Evolutionary conservation across 192 early-diverging fungal genomes (phyloP).

Genomic region (Dispira simplex): DNA sequence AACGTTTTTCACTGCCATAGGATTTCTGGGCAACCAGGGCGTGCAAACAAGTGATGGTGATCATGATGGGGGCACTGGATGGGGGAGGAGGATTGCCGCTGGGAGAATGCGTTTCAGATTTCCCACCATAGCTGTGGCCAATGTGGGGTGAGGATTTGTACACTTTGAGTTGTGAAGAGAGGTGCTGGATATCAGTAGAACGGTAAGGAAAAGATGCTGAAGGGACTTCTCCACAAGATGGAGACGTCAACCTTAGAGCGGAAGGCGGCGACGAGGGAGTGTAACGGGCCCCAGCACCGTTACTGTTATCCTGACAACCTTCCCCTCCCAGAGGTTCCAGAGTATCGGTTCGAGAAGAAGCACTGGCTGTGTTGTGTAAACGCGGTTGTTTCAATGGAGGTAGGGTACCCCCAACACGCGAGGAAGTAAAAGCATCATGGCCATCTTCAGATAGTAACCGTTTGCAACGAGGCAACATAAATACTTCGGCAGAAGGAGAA

Average conservation of each 20-base stretch:
- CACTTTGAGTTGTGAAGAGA: neutral
- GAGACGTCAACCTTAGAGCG: neutral
- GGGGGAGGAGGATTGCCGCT: conserved; percentile 21
- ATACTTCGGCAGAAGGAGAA: neutral
- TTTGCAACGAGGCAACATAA: neutral
- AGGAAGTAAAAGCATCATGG: neutral
- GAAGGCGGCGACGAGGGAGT: no score
- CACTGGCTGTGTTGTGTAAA: no score
- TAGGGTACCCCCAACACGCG: neutral
- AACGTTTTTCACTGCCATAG: conserved; percentile 84
- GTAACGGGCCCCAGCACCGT: no score
- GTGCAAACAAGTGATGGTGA: conserved; percentile 70
- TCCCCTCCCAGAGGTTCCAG: no score
- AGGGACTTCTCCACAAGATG: neutral
- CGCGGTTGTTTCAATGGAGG: neutral
- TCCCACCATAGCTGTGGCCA: neutral
- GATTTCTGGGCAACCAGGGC: conserved; percentile 84
- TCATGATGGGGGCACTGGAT: conserved; percentile 16
- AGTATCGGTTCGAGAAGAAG: no score
- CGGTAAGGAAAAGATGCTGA: neutral
- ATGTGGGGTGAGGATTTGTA: neutral
- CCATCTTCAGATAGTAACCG: neutral
- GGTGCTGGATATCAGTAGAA: neutral
- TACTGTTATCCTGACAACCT: no score
- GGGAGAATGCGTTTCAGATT: neutral